Base-by-base conservation (phyloP, 2,329 filamentous ascomycete species). In the Trichoderma harzianum region DNA sequence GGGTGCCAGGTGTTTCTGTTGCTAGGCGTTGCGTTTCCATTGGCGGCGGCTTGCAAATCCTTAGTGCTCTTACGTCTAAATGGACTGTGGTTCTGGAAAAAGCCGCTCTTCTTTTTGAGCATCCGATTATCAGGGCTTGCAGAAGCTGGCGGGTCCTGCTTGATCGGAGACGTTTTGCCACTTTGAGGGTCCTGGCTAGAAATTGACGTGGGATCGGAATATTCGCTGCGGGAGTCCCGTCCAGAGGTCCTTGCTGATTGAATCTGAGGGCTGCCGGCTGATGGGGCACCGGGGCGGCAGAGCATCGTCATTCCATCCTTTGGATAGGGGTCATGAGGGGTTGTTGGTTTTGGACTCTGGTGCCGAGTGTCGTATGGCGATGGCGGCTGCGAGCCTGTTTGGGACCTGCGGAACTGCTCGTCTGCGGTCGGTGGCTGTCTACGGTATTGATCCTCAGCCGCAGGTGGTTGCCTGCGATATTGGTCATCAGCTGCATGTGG, bases 231-330 rank as follows among this genome's bases (percentile, higher is more conserved):
- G 63, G 93, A 96, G 78, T 97, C 95, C 75, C 93, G 90, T 80
- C 94, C 97, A 16, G 92, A 92, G 61, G 94, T 93, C 60, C 94
- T 88, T 64, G 88, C 90, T 28, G 90, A 90, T 36, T 69, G 67
- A 11, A 69, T 69, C 26, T 87, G 81, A 5, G 84, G 84, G 73
- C 82, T 82, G 43, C 80, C 82, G 87, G 94, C 81, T 83, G 89
- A 82, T 18, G 79, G 78, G 51, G 91, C 88, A 5, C 90, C 92
- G 51, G 93, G 91, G 72, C 94, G 90, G 82, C 95, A 98, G 74
- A 98, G 92, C 89, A 98, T 97, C 0, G 95, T 98, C 94, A 98
- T 98, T 5, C 95, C 95, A 79, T 98, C 95, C 80, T 92, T 89
- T 0, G 95, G 95, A 79, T 98, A 98, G 11, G 96, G 94, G 76